These are phyloP conservation scores for Aspergillus mulundensis DNA, from an alignment of 495 filamentous ascomycete species.

Conservation along the genomic window DNA sequence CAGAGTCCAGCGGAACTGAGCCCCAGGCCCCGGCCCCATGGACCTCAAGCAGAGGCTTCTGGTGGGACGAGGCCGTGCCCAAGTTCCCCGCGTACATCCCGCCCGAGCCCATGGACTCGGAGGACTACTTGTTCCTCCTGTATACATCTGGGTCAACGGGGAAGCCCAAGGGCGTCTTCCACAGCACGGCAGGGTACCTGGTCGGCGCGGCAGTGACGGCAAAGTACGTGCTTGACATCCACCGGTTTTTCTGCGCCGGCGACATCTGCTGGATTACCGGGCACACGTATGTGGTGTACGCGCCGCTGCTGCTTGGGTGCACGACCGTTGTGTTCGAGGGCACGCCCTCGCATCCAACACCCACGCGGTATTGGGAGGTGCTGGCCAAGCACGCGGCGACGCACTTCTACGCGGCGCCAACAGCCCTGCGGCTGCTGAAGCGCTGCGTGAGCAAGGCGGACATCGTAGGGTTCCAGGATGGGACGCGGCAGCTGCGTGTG, in stretches of 20 bases:
- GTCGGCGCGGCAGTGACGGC: conserved; percentile 88
- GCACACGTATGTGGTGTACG: conserved; percentile 98
- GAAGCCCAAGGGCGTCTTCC: conserved; percentile 98
- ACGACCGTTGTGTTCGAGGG: conserved; percentile 97
- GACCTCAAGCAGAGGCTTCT: conserved; percentile 83
- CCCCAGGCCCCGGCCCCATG: conserved; percentile 83
- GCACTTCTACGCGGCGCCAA: conserved; percentile 98
- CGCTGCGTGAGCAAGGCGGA: too few species aligned
- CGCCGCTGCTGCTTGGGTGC: conserved; percentile 86
- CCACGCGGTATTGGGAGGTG: conserved; percentile 98
- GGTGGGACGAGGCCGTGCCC: conserved; percentile 97
- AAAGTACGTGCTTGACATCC: conserved; percentile 98
- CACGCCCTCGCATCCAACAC: conserved; percentile 94
- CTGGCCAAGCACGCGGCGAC: conserved; percentile 92
- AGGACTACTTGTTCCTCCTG: conserved; percentile 94
- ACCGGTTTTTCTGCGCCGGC: conserved; percentile 94
- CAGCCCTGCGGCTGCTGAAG: conserved; percentile 88
- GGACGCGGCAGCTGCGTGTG: conserved; percentile 86
- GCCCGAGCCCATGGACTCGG: conserved; percentile 80
- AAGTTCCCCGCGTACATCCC: conserved; percentile 90
- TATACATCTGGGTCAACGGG: conserved; percentile 98
- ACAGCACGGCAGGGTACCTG: conserved; percentile 92
- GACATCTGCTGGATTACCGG: conserved; percentile 99
- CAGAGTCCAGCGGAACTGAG: too few species aligned
- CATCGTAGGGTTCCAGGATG: conserved; percentile 79